Conservation (phyloP, 805 yeast species). For the Kluyveromyces lactis region DNA sequence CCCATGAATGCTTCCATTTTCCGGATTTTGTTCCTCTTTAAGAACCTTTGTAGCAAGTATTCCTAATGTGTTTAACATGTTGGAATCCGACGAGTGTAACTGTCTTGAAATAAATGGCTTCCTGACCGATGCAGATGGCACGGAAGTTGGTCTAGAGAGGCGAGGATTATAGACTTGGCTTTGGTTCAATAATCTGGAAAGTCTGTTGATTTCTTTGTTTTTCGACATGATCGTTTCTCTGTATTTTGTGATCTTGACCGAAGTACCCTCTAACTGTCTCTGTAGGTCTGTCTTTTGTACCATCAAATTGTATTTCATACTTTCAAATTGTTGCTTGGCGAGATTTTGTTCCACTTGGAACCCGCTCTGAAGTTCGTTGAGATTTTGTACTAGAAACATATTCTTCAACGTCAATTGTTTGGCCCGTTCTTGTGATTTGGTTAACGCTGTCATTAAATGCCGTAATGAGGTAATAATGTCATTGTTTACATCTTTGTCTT, state of each 20-base stretch:
- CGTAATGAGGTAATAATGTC: constrained; percentile 1
- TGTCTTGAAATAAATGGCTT: constrained; percentile 2
- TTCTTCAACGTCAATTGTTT: constrained; percentile 31
- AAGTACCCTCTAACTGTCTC: constrained; percentile 33
- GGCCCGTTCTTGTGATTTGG: constrained; percentile 22
- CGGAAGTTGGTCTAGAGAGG: background rate
- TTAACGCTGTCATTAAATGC: constrained; percentile 14
- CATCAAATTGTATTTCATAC: constrained; percentile 27
- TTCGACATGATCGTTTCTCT: constrained; percentile 35
- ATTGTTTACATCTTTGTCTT: background rate
- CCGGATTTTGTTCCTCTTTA: constrained; percentile 26
- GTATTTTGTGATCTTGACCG: constrained; percentile 37
- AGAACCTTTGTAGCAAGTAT: constrained; percentile 47
- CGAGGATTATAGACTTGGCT: constrained; percentile 7
- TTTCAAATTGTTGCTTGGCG: constrained; percentile 26
- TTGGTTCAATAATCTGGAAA: constrained; percentile 30
- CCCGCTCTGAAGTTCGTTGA: constrained; percentile 18
- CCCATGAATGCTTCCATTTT: constrained; percentile 6
- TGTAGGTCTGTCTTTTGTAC: constrained; percentile 30
- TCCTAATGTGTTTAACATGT: constrained; percentile 43
- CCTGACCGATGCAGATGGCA: constrained; percentile 1
- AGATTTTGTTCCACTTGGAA: constrained; percentile 23
- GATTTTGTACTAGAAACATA: constrained; percentile 31
- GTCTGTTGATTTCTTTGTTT: constrained; percentile 36
- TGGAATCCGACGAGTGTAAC: constrained; percentile 7